Evolutionary conservation across 257 asterid species (phyloP), one percentile per base, ranked within the genome.

Genomic region (Knoxia roxburghii): DNA sequence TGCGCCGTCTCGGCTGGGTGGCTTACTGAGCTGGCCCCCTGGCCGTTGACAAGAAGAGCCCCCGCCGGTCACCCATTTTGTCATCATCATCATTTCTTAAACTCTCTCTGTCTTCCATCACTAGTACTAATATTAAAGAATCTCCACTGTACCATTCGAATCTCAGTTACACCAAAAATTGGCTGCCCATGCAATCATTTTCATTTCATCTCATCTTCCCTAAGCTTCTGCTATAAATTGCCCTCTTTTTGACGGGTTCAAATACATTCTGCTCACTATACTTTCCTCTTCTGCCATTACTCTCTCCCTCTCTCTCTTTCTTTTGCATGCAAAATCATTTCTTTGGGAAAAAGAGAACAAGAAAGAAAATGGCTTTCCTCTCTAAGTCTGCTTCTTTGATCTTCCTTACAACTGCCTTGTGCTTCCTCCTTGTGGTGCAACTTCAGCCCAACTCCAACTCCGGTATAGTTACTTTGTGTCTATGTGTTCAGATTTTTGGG

Each of bases 121-220:
- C n/a, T n/a, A n/a, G n/a, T n/a, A n/a, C 46, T 32, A 45, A 52
- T 21, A 41, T 35, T 45, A 65, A 49, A 2, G 29, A 35, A 63
- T 32, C 21, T 41, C 14, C 20, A 20, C 56, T 61, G 33, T 40
- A 1, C 18, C 3, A 58, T 32, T 58, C 52, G 61, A 48, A 61
- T 69, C 68, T 35, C 68, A 39, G 39, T 43, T 55, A 32, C 14
- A 26, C 29, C 68, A 61, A 7, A 64, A 73, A 40, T 27, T 55
- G 73, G 77, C 77, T 73, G 77, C 77, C 26, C 50, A 29, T 51
- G 64, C 61, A 68, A 73, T 73, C 69, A 73, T 73, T 67, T 32
- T 18, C n/a, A n/a, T n/a, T n/a, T n/a, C n/a, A n/a, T n/a, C n/a
- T n/a, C n/a, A 33, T 41, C 5, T 53, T 43, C 21, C 24, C 43